Evolutionary conservation across 805 yeast genomes (phyloP).

Genomic region (Helenozyma rhizophorensis): DNA sequence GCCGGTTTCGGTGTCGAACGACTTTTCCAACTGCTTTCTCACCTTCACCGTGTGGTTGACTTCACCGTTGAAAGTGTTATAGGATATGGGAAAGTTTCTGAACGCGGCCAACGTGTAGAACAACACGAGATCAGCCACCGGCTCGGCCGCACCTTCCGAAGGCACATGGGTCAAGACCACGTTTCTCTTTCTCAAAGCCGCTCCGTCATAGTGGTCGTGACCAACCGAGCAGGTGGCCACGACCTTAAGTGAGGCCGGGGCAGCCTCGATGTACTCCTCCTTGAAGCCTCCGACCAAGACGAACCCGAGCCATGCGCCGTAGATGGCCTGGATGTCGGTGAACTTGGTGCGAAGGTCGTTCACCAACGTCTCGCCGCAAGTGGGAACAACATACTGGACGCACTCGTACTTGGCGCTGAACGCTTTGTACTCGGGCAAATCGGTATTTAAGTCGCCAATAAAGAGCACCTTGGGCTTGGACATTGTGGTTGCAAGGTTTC

Average conservation of each 20-base stretch:
- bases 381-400: conserved; percentile 32
- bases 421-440: conserved; percentile 42
- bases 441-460: conserved; percentile 46
- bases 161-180: conserved; percentile 59
- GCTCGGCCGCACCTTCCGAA: conserved; percentile 52
- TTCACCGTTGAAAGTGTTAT: conserved; percentile 32
- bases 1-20: conserved; percentile 31
- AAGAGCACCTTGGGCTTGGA: conserved; percentile 39
- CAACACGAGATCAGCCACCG: conserved; percentile 72
- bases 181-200: conserved; percentile 34
- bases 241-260: conserved; percentile 45
- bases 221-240: conserved; percentile 58
- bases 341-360: conserved; percentile 38
- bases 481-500: too few species aligned
- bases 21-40: conserved; percentile 34
- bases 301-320: conserved; percentile 59
- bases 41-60: conserved; percentile 42
- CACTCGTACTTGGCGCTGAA: conserved; percentile 38
- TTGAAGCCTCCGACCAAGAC: conserved; percentile 48
- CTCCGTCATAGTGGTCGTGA: conserved; percentile 46
- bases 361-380: conserved; percentile 39
- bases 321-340: conserved; percentile 46
- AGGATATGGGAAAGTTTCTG: conserved; percentile 51
- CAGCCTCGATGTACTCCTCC: conserved; percentile 35
- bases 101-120: conserved; percentile 55